Base-by-base conservation (phyloP, 768 basidiomycete genomes). In the Lactarius vividus region DNA sequence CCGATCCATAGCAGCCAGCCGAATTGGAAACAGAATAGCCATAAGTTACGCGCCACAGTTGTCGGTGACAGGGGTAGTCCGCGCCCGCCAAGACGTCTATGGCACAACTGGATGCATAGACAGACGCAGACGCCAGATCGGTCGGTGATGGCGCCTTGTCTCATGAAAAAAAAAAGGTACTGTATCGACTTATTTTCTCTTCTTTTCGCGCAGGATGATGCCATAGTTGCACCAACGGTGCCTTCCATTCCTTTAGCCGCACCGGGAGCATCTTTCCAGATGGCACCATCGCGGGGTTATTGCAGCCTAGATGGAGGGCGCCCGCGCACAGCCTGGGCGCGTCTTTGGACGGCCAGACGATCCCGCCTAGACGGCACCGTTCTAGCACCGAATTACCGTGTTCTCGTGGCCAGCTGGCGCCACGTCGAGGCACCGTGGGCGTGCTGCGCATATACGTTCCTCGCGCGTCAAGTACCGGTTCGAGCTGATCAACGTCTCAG, bases 201-300 rank as follows among this genome's bases (percentile, higher is more conserved):
- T 11, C 15, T 26, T 5, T 20, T 23, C 37, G 23, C 46, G 33
- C 26, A 8, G 13, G 28, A 40, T 66, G 20, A 29, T 42, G 54
- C 55, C 37, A 56, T 62, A 10, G 15, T 62, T 35, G 60, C 60
- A 55, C 35, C 65, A 66, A 16, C 39, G 16, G 16, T 15, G 4
- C 35, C 26, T 1, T 8, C 23, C 3, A 26, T 0, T 4, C 18
- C 5, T 1, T n/a, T 40, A 4, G 16, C 16, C 31, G 28, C 23
- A 37, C 37, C 15, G 20, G 42, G 42, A 61, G 59, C 56, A 62
- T 29, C 6, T 40, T 37, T 7, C 16, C 60, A 39, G 65, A 66
- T 35, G 65, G 28, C 29, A 15, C 56, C 61, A 61, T 66, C 18
- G 18, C 37, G n/a, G 29, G 65, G 31, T 42, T 66, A 62, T 59